Evolutionary conservation across 129 eudicot species (phyloP), one percentile per base, ranked within the genome.

Genomic region (Flaveria ramosissima): DNA sequence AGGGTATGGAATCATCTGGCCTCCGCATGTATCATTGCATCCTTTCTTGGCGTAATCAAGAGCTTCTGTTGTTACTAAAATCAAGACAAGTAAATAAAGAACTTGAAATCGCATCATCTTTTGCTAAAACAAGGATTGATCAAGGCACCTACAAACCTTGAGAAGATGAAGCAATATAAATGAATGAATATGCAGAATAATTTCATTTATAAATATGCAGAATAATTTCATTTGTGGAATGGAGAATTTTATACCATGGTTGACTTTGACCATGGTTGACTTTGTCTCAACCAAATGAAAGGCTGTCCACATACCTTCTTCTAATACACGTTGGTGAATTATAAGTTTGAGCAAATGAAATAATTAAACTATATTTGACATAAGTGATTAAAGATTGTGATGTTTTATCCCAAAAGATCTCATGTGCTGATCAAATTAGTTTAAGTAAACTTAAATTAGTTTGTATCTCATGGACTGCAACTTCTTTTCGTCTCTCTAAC

Each of bases 11-110:
- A 80, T 80, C 20, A 1, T 7, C 26, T 24, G 74, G 24, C 10
- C 3, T 3, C 83, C 83, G 48, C 83, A 80, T 3, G 10, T 65
- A 20, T 53, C 59, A 11, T 51, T 39, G 60, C 83, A 79, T 61
- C 73, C 78, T 65, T 52, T 17, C 51, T 48, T 63, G 6, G 36
- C 32, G 7, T 26, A 47, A 6, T 46, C 42, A 19, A 45, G 50
- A 20, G 77, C 63, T 46, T 70, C 64, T 26, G 41, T 27, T 50
- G 60, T 17, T 63, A 75, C 4, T 15, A 19, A 12, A 70, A 78
- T 71, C 62, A 70, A 70, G 20, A 30, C 30, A 20, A 60, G 42
- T 14, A 32, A 27, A 57, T 59, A 47, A 4, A 57, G 17, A 46
- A 70, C 26, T 46, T 78, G 77, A 61, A 78, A 32, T 46, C 13